Evolutionary conservation across 1,284 basidiomycete species (phyloP).

Genomic region (Microbotryum silenes-acaulis): DNA sequence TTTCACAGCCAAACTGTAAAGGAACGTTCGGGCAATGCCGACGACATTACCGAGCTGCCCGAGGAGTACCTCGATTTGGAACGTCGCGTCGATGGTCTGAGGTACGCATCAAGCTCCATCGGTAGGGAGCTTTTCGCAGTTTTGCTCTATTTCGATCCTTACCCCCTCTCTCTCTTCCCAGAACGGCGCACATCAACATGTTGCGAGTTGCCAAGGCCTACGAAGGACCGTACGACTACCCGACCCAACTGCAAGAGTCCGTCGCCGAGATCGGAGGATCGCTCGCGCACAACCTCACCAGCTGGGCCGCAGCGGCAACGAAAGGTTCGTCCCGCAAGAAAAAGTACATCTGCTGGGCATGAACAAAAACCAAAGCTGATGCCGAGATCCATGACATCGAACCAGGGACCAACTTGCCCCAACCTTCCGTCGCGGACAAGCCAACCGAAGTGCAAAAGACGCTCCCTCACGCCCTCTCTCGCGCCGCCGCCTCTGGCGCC

Average conservation of each 20-base stretch:
- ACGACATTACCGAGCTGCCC: constrained; percentile 92
- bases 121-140: too few relatives aligned
- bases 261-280: constrained; percentile 45
- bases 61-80: constrained; percentile 93
- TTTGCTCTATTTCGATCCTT: too few relatives aligned
- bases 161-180: too few relatives aligned
- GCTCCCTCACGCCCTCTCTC: constrained; percentile 82
- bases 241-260: constrained; percentile 49
- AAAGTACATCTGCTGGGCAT: too few relatives aligned
- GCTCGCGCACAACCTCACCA: constrained; percentile 68
- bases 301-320: constrained; percentile 84
- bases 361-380: too few relatives aligned
- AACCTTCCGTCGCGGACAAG: constrained; percentile 53
- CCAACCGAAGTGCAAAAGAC: constrained; percentile 57
- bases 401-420: constrained; percentile 66
- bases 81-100: constrained; percentile 84
- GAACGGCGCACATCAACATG: constrained; percentile 59
- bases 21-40: constrained; percentile 81
- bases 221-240: constrained; percentile 79
- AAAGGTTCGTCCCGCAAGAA: constrained; percentile 44
- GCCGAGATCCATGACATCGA: too few relatives aligned
- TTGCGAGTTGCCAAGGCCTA: constrained; percentile 60
- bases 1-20: constrained; percentile 38
- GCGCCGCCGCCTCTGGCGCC: constrained; percentile 68
- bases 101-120: constrained; percentile 41